phyloP scores from a whole-genome alignment of 2,329 filamentous ascomycete species.

The Acarospora socialis region DNA sequence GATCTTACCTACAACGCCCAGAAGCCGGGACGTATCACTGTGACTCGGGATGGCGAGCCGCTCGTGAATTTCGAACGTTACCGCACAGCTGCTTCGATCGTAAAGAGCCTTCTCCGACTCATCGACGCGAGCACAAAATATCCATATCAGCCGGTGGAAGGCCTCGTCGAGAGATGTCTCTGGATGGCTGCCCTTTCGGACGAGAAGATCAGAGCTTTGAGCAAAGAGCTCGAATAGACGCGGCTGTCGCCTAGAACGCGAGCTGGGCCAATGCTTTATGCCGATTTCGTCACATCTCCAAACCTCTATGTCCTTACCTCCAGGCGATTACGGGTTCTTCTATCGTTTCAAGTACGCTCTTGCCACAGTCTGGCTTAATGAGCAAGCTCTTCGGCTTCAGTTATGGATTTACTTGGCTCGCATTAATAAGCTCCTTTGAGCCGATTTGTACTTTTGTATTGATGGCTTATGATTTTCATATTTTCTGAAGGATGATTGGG shows the following conservation, averaged over 20 bases:
- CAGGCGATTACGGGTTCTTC: neutral
- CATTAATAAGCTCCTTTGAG: no score
- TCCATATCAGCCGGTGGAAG: slow-evolving; percentile 40
- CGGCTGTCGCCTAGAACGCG: no score
- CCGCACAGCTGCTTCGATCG: slow-evolving; percentile 49
- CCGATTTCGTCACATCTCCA: neutral
- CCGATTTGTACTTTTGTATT: no score
- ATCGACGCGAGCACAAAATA: slow-evolving; percentile 52
- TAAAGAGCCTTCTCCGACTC: slow-evolving; percentile 48
- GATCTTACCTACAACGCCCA: slow-evolving; percentile 54
- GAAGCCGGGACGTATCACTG: slow-evolving; percentile 44
- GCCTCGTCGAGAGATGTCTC: slow-evolving; percentile 46
- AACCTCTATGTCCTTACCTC: slow-evolving; percentile 11
- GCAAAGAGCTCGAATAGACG: slow-evolving; percentile 29
- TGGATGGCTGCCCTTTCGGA: slow-evolving; percentile 50
- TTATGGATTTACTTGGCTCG: no score
- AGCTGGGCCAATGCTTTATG: no score
- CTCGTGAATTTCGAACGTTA: slow-evolving; percentile 54
- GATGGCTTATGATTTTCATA: no score
- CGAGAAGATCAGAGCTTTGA: slow-evolving; percentile 37
- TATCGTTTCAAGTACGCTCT: no score
- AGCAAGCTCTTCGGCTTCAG: no score
- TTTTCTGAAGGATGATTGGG: no score
- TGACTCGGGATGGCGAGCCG: slow-evolving; percentile 33
- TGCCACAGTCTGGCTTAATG: no score